phyloP scores from a whole-genome alignment of 306 rosid genomes.

The Erythrophleum fordii region DNA sequence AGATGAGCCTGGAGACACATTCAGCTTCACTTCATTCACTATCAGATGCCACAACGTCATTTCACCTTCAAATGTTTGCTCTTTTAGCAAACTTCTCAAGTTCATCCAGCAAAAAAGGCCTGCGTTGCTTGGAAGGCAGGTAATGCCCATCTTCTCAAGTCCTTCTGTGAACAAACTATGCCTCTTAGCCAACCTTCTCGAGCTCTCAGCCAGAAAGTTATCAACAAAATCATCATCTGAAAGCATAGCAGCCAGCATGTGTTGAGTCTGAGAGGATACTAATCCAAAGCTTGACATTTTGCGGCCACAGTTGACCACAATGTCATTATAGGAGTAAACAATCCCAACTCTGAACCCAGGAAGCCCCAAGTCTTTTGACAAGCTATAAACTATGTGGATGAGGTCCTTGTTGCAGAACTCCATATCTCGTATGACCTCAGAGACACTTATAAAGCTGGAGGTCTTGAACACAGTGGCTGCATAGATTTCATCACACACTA shows the following conservation, averaged over 20 bases:
- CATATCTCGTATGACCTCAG: conserved; percentile 62
- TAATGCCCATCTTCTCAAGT: conserved; percentile 63
- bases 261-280: conserved; percentile 82
- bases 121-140: conserved; percentile 73
- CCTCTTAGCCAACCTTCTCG: conserved; percentile 55
- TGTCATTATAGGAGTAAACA: conserved; percentile 79
- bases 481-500: conserved; percentile 87
- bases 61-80: conserved; percentile 63
- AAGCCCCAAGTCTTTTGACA: conserved; percentile 89
- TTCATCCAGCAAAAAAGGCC: conserved; percentile 90
- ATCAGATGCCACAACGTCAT: conserved; percentile 74
- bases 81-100: conserved; percentile 54
- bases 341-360: conserved; percentile 90
- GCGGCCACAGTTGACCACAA: conserved; percentile 57
- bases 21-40: conserved; percentile 73
- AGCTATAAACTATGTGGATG: conserved; percentile 76
- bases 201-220: conserved; percentile 52
- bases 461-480: conserved; percentile 64
- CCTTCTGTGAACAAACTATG: conserved; percentile 49
- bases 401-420: conserved; percentile 55
- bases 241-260: conserved; percentile 67
- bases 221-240: conserved; percentile 58
- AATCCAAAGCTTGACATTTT: conserved; percentile 92
- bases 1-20: conserved; percentile 86
- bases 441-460: conserved; percentile 54